phyloP scores from a whole-genome alignment of 495 filamentous ascomycete species.

The Trichoderma gamsii region DNA sequence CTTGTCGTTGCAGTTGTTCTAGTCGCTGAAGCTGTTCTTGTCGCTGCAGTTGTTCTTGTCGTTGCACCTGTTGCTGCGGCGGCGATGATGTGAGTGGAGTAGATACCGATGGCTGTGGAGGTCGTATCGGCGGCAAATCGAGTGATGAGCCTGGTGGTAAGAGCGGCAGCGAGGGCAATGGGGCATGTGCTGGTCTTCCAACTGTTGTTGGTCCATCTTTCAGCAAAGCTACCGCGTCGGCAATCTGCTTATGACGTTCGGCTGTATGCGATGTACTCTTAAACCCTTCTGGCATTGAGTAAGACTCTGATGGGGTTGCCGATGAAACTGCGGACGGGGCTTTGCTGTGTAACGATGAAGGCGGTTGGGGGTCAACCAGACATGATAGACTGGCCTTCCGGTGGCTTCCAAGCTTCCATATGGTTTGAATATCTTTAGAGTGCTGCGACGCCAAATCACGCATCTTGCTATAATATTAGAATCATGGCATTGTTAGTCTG shows the following conservation, averaged over 20 bases:
- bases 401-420: constrained; percentile 4
- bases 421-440: background rate
- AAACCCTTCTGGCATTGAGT: background rate
- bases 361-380: background rate
- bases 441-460: constrained; percentile 56
- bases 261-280: background rate
- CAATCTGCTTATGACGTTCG: background rate
- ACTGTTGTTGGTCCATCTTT: background rate
- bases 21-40: too few relatives aligned
- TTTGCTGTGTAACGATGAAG: background rate
- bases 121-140: background rate
- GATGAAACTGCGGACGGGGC: background rate
- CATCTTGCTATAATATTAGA: background rate
- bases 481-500: background rate
- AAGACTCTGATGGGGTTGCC: background rate
- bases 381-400: background rate
- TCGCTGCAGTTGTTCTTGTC: too few relatives aligned
- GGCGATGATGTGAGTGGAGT: too few relatives aligned
- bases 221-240: background rate
- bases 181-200: background rate
- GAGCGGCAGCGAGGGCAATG: background rate
- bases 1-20: too few relatives aligned
- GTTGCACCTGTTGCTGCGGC: too few relatives aligned
- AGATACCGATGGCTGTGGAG: background rate
- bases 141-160: background rate